Conservation (phyloP, 2,329 filamentous ascomycete genomes). For the Fusarium goolgardi region DNA sequence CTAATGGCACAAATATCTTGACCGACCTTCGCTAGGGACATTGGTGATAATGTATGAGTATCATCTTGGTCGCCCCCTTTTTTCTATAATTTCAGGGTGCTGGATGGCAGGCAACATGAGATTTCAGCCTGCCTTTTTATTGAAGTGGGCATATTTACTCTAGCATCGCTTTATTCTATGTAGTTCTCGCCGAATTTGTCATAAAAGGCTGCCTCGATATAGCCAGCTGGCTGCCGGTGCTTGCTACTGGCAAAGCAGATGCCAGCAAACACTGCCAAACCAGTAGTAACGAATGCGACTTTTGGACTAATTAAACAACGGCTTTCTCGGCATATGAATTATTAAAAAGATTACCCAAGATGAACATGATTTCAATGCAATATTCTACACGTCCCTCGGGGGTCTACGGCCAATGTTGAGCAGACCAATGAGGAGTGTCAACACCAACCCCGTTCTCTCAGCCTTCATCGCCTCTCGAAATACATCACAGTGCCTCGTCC, state of each 20-base stretch:
- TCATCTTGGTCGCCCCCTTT: background rate
- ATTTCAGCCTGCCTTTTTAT: background rate
- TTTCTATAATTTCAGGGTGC: background rate
- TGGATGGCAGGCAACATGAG: background rate
- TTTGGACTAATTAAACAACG: background rate
- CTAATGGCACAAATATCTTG: accelerated
- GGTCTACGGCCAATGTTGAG: background rate
- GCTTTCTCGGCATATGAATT: background rate
- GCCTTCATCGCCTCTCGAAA: background rate
- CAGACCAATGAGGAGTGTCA: background rate
- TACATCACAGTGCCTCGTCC: background rate
- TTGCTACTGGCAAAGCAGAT: background rate
- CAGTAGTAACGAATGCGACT: background rate
- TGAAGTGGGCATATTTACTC: background rate
- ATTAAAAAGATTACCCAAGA: background rate
- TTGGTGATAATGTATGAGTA: background rate
- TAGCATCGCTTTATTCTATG: background rate
- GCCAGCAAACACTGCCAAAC: background rate
- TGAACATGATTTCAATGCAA: background rate
- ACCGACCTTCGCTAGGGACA: no score
- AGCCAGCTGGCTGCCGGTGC: background rate
- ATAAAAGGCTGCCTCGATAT: background rate
- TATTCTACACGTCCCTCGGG: background rate
- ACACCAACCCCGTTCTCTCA: background rate
- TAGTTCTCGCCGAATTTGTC: background rate